Evolutionary conservation across 768 basidiomycete species (phyloP), one percentile per base, ranked within the genome.

Genomic region (Fibroporia radiculosa): DNA sequence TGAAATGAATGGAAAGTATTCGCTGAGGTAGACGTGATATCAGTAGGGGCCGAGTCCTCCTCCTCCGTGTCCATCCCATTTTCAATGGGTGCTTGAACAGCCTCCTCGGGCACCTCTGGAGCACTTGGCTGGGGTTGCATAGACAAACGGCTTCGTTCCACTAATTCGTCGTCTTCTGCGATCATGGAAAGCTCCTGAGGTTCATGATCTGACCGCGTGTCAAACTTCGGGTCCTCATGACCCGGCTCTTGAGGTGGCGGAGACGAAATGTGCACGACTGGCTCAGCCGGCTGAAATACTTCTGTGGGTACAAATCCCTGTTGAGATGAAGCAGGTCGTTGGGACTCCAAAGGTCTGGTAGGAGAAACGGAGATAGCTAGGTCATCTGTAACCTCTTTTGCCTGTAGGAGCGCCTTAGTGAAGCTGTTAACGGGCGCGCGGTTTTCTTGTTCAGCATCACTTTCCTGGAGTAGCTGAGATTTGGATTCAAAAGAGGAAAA

Each of bases 121-220:
- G 29, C 29, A 31, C 29, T 31, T 35, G 34, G 34, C 34, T n/a
- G 8, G 4, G 32, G 42, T 13, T 14, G 19, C 14, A n/a, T 33
- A 27, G 51, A 55, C 3, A 40, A 31, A 6, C 54, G 39, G 41
- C 49, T 61, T 27, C 60, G 60, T 44, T 84, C 80, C 3, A 60
- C 60, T 2, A 65, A 66, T 53, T 84, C 80, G 38, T 88, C 84
- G 42, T 77, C 83, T 62, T 86, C 84, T 0, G 73, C 77, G 44
- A 86, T 85, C 43, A 82, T 70, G 23, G 84, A 87, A 27, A 88
- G 61, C 40, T 79, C 74, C 33, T 69, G 71, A 28, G 47, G 48
- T 13, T 10, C 41, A 4, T 4, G 8, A 19, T 42, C 41, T 11
- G 39, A 27, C 18, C 24, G 25, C 39, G 39, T 18, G 12, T 16